These are phyloP conservation scores for Cicer yamashitae DNA, from an alignment of 306 rosid genomes.

Conservation along the genomic window DNA sequence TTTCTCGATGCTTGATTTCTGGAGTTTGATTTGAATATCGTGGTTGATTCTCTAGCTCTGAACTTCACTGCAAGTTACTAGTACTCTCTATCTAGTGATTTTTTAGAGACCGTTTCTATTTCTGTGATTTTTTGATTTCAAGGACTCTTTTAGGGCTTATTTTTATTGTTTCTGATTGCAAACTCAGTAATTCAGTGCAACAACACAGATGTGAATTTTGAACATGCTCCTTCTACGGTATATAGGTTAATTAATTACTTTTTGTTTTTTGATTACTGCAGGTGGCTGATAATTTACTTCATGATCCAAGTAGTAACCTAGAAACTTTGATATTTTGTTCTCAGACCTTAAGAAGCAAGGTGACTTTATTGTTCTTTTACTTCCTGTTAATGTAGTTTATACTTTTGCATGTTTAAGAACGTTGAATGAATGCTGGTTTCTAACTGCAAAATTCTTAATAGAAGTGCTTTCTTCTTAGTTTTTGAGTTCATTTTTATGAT, in stretches of 20 bases:
- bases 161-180: neutral
- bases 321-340: conserved; percentile 98
- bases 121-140: conserved; percentile 30
- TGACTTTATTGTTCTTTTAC: conserved; percentile 40
- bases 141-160: conserved; percentile 40
- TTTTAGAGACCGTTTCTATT: conserved; percentile 30
- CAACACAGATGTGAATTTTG: conserved; percentile 36
- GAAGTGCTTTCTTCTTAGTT: conserved; percentile 43
- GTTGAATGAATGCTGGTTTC: conserved; percentile 30
- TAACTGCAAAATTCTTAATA: conserved; percentile 20
- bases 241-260: neutral
- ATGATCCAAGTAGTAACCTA: conserved; percentile 89
- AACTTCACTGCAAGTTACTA: conserved; percentile 23
- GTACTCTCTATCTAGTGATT: conserved; percentile 3
- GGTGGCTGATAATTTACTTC: conserved; percentile 99
- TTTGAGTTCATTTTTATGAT: conserved; percentile 36
- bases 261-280: conserved; percentile 41
- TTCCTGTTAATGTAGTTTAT: neutral
- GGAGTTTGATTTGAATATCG: conserved; percentile 23
- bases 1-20: conserved; percentile 12
- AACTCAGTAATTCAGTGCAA: conserved; percentile 30
- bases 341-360: conserved; percentile 99
- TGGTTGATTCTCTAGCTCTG: conserved; percentile 10
- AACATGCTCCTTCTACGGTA: conserved; percentile 10
- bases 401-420: conserved; percentile 11